Base-by-base conservation (phyloP, 768 basidiomycete genomes). In the Scleroderma citrinum region DNA sequence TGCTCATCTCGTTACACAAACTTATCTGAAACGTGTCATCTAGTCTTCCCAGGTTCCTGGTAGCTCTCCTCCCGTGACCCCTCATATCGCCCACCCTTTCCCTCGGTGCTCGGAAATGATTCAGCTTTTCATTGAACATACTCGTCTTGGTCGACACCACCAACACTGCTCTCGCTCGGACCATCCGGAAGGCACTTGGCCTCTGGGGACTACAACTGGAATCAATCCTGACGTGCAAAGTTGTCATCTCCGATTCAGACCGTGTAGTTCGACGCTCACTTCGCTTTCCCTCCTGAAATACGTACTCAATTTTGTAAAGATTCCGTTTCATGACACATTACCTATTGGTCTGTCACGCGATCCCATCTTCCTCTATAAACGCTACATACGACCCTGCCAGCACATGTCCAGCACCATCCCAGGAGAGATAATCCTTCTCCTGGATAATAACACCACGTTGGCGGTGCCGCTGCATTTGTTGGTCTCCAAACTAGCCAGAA, bases 31-130 rank as follows among this genome's bases (percentile, higher is more conserved):
- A 24, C 44, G 44, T 42, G 36, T 20, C 19, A 7, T 29, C 10
- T 24, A 26, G 16, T 49, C 21, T 20, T 39, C 38, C 17, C 26
- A 20, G 17, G 26, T 31, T 19, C 29, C 32, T 44, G 38, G 17
- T 34, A 31, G n/a, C n/a, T 32, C 24, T 19, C 16, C 31, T 50
- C 36, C 29, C 36, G 17, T 32, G 17, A 39, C 20, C 11, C 14
- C 39, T 31, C 24, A 39, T 29, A 20, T 32, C 14, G 13, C 44
- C 17, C 46, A 36, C 42, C 34, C n/a, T 23, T 36, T 24, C 35
- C 50, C 50, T 47, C 50, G 50, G 46, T 38, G 26, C 7, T 19
- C 41, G 46, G 41, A 47, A 12, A n/a, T 42, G 32, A 36, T 23
- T 29, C 48, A 26, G n/a, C 23, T 26, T 51, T 7, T 46, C 34